Conservation (phyloP, 2,329 filamentous ascomycete genomes). For the Coniochaeta pulveracea region DNA sequence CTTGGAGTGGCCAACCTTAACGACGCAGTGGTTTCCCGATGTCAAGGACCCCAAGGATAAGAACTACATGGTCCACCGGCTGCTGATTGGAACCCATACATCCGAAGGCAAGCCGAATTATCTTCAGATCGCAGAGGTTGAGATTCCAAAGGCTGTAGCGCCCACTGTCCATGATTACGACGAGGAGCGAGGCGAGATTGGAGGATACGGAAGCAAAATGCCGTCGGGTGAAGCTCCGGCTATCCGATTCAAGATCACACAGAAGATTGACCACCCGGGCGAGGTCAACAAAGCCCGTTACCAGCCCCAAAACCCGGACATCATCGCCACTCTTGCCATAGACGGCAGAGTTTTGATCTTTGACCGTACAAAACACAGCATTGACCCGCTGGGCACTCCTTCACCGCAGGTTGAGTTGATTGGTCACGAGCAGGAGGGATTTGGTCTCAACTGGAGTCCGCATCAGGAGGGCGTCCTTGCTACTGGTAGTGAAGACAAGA, state of each 20-base stretch:
- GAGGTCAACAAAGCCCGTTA: slow-evolving; percentile 99
- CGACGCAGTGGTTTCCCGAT: slow-evolving; percentile 96
- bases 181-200: slow-evolving; percentile 84
- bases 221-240: slow-evolving; percentile 52
- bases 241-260: slow-evolving; percentile 84
- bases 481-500: slow-evolving; percentile 85
- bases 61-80: slow-evolving; percentile 75
- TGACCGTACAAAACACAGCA: slow-evolving; percentile 88
- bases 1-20: slow-evolving; percentile 93
- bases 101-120: slow-evolving; percentile 79
- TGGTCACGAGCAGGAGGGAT: slow-evolving; percentile 82
- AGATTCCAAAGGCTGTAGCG: slow-evolving; percentile 69
- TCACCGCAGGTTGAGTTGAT: slow-evolving; percentile 76
- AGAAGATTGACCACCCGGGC: slow-evolving; percentile 91
- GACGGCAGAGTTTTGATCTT: slow-evolving; percentile 86
- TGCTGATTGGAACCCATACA: slow-evolving; percentile 91
- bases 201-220: slow-evolving; percentile 68
- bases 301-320: slow-evolving; percentile 92
- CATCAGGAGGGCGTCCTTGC: slow-evolving; percentile 71
- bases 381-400: slow-evolving; percentile 60
- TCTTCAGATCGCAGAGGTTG: slow-evolving; percentile 86
- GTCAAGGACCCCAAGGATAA: slow-evolving; percentile 80
- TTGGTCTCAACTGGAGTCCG: slow-evolving; percentile 87
- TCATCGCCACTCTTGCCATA: slow-evolving; percentile 86
- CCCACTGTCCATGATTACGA: slow-evolving; percentile 80